phyloP scores from a whole-genome alignment of 2,329 filamentous ascomycete genomes.

The Aspergillus sp. region DNA sequence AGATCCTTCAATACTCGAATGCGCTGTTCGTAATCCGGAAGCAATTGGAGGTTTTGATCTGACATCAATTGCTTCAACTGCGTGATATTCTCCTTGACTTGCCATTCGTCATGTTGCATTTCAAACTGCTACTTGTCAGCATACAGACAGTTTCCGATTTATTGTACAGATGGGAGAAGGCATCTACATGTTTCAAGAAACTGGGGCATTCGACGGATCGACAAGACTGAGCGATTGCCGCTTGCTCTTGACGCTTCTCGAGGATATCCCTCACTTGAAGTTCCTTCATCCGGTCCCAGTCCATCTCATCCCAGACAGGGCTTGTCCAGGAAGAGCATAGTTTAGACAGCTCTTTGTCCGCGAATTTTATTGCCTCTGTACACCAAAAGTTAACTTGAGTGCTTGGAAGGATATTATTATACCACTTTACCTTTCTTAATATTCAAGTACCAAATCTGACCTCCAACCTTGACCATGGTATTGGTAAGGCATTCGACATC shows the following conservation, averaged over 20 bases:
- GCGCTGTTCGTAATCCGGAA: conserved; percentile 94
- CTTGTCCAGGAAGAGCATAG: conserved; percentile 67
- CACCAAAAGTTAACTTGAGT: conserved; percentile 12
- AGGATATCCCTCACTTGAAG: conserved; percentile 72
- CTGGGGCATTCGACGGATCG: conserved; percentile 62
- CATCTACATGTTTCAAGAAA: conserved; percentile 78
- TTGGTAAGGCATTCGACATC: conserved; percentile 81
- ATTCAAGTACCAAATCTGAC: conserved; percentile 41
- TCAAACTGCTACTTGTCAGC: conserved; percentile 56
- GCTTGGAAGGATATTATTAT: neutral
- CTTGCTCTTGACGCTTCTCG: conserved; percentile 59
- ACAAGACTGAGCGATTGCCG: conserved; percentile 54
- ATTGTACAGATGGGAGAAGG: neutral
- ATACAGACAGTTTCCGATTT: neutral
- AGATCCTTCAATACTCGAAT: conserved; percentile 87
- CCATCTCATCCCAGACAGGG: conserved; percentile 72
- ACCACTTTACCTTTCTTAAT: conserved; percentile 41
- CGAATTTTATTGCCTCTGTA: conserved; percentile 47
- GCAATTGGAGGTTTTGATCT: conserved; percentile 88
- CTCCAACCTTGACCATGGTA: conserved; percentile 49
- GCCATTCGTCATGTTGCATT: conserved; percentile 94
- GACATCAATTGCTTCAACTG: conserved; percentile 83
- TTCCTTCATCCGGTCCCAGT: conserved; percentile 74
- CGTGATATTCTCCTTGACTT: conserved; percentile 87
- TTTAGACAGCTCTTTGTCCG: conserved; percentile 59